Evolutionary conservation across 805 yeast genomes (phyloP), one percentile per base, ranked within the genome.

Genomic region (Pichia membranifaciens): DNA sequence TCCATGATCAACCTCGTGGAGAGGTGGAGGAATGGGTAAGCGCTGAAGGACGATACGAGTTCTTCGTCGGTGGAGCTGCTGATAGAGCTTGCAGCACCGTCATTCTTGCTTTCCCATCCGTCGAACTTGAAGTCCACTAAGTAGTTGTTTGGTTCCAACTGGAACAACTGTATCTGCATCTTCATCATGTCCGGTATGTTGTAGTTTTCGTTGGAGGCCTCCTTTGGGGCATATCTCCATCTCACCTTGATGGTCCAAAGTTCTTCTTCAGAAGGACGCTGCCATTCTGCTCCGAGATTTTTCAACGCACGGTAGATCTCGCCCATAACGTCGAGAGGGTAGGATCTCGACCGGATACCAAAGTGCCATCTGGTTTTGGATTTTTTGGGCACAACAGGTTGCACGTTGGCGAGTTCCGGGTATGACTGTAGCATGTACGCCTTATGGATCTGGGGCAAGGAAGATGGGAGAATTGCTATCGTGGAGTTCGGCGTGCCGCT

Each of bases 361-460:
- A 93, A 93, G 71, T 93, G 99, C 99, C 99, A 93, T 66, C 96
- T 81, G 6, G 96, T 87, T 67, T 89, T 91, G 51, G 91, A 85
- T 64, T 87, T 88, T 65, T 91, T 89, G 41, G 84, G 74, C 0
- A 77, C 67, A 44, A 81, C 75, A 7, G 79, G 68, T 37, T 70
- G 70, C n/a, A 67, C 57, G 18, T 65, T 52, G 15, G 65, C 62
- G 18, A 65, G 41, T 44, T 60, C 63, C 5, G 68, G 67, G 28
- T 56, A 58, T 31, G 58, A 48, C 40, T 66, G 67, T 55, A 81
- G 74, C 98, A 91, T 93, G 60, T 78, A 87, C 1, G 97, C 97
- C 42, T 96, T 74, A 61, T 91, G 98, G 43, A 91, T 87, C 52
- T 91, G 88, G 3, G 99, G 97, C 57, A 93, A 73, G 5, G 97